Conservation (phyloP, 306 rosid genomes). For the Arachis hypogaea region DNA sequence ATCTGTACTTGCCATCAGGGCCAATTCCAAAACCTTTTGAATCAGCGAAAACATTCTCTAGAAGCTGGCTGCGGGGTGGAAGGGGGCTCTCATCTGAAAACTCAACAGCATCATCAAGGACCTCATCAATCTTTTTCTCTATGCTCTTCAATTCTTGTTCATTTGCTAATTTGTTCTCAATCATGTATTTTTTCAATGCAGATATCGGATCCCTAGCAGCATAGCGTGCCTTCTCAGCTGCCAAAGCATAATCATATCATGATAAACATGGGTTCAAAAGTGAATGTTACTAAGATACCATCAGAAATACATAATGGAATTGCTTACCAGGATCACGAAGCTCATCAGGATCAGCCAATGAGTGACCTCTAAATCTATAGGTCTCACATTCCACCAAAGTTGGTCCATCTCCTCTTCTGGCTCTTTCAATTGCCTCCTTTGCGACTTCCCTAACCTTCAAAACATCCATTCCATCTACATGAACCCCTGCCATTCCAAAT, state of each 20-base stretch:
- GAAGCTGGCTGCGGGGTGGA: constrained; percentile 87
- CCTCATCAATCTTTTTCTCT: constrained; percentile 80
- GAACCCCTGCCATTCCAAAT: constrained; percentile 89
- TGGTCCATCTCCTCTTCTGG: constrained; percentile 92
- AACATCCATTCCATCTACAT: constrained; percentile 95
- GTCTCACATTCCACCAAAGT: constrained; percentile 90
- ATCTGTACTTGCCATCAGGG: constrained; percentile 91
- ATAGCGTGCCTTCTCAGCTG: constrained; percentile 96
- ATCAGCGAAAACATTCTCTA: constrained; percentile 95
- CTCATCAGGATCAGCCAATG: constrained; percentile 94
- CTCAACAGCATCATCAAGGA: constrained; percentile 78
- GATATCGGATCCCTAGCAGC: constrained; percentile 90
- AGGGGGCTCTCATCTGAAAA: constrained; percentile 82
- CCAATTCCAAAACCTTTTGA: constrained; percentile 96
- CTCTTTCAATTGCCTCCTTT: constrained; percentile 81
- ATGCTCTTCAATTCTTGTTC: constrained; percentile 79
- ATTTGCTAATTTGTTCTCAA: constrained; percentile 71
- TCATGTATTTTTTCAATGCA: constrained; percentile 70
- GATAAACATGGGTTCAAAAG: constrained; percentile 3
- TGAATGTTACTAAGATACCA: constrained; percentile 4
- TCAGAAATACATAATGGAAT: constrained; percentile 22
- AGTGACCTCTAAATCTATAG: constrained; percentile 88
- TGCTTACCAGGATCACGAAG: constrained; percentile 89
- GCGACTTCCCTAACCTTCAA: constrained; percentile 93
- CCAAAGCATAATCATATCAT: constrained; percentile 34